phyloP scores from a whole-genome alignment of 129 eudicot species.

The Sambucus nigra region DNA sequence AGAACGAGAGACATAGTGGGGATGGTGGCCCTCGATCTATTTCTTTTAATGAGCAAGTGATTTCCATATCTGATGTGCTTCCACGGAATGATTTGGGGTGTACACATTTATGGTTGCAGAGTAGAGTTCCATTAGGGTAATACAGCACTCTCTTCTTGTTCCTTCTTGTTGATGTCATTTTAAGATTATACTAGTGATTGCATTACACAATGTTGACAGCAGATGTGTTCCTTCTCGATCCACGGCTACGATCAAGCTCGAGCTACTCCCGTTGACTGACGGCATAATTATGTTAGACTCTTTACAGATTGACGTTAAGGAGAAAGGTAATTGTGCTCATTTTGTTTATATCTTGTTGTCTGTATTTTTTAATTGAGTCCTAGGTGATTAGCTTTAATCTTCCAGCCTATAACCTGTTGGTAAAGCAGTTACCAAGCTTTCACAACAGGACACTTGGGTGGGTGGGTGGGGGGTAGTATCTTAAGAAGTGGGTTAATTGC shows the following conservation, averaged over 20 bases:
- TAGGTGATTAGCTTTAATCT: background rate
- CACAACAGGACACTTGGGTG: no score
- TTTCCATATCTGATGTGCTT: constrained; percentile 57
- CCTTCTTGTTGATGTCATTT: background rate
- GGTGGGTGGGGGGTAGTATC: no score
- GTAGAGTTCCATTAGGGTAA: constrained; percentile 96
- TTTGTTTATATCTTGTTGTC: background rate
- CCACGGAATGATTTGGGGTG: constrained; percentile 77
- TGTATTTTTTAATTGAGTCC: background rate
- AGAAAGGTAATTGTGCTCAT: constrained; percentile 53
- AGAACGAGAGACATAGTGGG: constrained; percentile 22
- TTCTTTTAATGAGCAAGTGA: constrained; percentile 28
- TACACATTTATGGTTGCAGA: constrained; percentile 92
- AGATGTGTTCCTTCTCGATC: constrained; percentile 87
- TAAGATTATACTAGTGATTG: constrained; percentile 3
- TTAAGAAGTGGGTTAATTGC: no score
- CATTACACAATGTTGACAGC: constrained; percentile 8
- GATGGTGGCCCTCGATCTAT: constrained; percentile 33
- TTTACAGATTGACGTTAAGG: constrained; percentile 62
- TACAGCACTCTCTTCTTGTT: constrained; percentile 10
- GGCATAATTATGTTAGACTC: constrained; percentile 94
- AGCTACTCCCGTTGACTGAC: constrained; percentile 86
- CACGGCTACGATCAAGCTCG: constrained; percentile 87
- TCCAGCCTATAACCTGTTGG: background rate
- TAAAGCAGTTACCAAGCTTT: background rate